These are phyloP conservation scores for Linnemannia schmuckeri DNA, from an alignment of 192 early-diverging fungal genomes.

Conservation along the genomic window DNA sequence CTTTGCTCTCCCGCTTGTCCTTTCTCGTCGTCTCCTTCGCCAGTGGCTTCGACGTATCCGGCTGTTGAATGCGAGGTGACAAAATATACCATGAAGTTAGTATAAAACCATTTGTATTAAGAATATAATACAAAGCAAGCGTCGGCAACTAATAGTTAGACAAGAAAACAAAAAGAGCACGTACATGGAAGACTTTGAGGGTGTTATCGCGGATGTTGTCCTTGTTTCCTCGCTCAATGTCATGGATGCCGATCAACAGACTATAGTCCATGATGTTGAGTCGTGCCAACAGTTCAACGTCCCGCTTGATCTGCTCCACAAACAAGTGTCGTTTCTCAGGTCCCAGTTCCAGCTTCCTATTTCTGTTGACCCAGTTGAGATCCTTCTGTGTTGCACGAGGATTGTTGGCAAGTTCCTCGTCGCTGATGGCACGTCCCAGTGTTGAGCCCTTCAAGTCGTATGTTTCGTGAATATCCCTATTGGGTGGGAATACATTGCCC, in stretches of 20 bases:
- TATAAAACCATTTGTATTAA: neutral
- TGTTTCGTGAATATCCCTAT: conserved; percentile 94
- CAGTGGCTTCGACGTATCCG: conserved; percentile 55
- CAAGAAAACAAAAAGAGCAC: neutral
- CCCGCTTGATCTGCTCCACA: conserved; percentile 85
- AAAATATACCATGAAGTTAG: neutral
- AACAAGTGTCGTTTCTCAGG: conserved; percentile 80
- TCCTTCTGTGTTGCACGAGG: conserved; percentile 94
- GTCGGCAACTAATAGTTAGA: neutral
- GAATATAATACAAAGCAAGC: neutral
- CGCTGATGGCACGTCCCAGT: conserved; percentile 81
- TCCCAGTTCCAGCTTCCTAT: conserved; percentile 80
- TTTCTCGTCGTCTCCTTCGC: conserved; percentile 51
- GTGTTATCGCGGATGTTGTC: conserved; percentile 92
- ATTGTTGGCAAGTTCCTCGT: conserved; percentile 79
- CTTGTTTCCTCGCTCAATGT: conserved; percentile 84
- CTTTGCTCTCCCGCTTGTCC: conserved; percentile 65
- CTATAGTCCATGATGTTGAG: conserved; percentile 99
- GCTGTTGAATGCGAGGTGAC: conserved; percentile 15
- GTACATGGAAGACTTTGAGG: conserved; percentile 79
- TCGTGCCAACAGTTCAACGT: conserved; percentile 80
- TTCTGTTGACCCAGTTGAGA: conserved; percentile 88
- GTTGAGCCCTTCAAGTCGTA: conserved; percentile 97
- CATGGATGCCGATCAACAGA: conserved; percentile 91
- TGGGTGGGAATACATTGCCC: conserved; percentile 97